Evolutionary conservation across 2,329 filamentous ascomycete genomes (phyloP), one percentile per base, ranked within the genome.

Genomic region (Ceratocystis ficicola): DNA sequence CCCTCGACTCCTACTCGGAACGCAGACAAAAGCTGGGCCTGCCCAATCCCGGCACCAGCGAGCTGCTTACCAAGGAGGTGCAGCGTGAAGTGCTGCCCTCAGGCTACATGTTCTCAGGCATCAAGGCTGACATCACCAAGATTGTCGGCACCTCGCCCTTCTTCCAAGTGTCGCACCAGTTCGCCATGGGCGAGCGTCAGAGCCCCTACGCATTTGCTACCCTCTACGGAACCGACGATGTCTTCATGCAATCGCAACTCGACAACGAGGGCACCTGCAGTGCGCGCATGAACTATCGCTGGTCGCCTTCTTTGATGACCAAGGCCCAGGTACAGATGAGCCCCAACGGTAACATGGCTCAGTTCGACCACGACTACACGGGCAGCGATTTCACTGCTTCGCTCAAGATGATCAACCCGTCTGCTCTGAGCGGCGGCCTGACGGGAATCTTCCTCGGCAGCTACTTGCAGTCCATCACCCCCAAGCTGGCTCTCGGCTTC

Each of bases 81-180:
- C 88, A 95, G 80, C 91, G 92, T 78, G 92, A 96, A 83, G 92
- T 96, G 72, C 87, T 97, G 75, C 85, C 96, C 73, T 94, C 88
- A 79, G 96, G 96, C 81, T 89, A 90, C 77, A 95, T 94, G 86
- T 97, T 99, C 81, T 89, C 90, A 57, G 94, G 94, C 73, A 83
- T 99, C 76, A 89, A 93, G 75, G 95, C 93, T 76, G 94, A 99
- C 77, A 81, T 97, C 75, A 96, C 91, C 75, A 97, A 96, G 82
- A 86, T 90, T 74, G 95, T 97, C 79, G 94, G 91, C 82, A 85
- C 95, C 76, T 85, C 86, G 67, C 94, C 94, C 67, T 80, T 97
- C 71, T 99, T 99, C 82, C 93, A 97, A 78, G 89, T 96, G 72
- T 96, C 93, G 70, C 94, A 99, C 79, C 90, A 94, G 72, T 94